Conservation (phyloP, 495 filamentous ascomycete species). For the Aspergillus indologenus region DNA sequence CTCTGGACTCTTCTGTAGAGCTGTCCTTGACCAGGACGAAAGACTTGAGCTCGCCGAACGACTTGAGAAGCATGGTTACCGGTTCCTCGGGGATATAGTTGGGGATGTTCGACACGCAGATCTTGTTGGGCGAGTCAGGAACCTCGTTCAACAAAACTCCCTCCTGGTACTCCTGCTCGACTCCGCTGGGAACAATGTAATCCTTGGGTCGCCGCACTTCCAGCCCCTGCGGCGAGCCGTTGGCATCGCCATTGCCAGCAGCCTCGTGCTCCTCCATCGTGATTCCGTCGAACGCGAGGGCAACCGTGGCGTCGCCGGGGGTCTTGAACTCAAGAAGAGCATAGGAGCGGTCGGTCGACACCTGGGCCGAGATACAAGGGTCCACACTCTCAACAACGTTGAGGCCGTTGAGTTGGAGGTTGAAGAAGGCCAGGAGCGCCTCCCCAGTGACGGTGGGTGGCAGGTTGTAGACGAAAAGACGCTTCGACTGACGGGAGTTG, state of each 20-base stretch:
- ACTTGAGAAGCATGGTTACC: conserved; percentile 80
- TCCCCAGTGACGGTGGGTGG: conserved; percentile 68
- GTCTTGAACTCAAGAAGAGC: conserved; percentile 91
- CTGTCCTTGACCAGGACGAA: conserved; percentile 89
- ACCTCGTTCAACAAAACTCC: conserved; percentile 77
- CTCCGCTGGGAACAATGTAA: conserved; percentile 90
- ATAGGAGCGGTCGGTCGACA: conserved; percentile 73
- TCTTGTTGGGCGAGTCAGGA: conserved; percentile 90
- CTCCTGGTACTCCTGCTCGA: conserved; percentile 72
- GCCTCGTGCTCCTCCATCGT: conserved; percentile 72
- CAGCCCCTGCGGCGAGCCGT: conserved; percentile 60
- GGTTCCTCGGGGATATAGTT: conserved; percentile 84
- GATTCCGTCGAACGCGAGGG: conserved; percentile 84
- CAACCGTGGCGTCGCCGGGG: conserved; percentile 83
- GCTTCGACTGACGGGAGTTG: conserved; percentile 89
- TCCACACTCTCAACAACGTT: conserved; percentile 84
- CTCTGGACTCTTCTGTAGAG: conserved; percentile 80
- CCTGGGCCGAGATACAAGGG: conserved; percentile 79
- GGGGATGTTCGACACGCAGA: conserved; percentile 86
- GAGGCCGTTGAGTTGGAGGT: conserved; percentile 88
- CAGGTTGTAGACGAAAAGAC: conserved; percentile 82
- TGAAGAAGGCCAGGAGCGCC: conserved; percentile 79
- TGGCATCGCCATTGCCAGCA: conserved; percentile 50
- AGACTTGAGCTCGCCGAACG: conserved; percentile 90
- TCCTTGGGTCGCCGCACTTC: conserved; percentile 90